A percentile compares a stretch with the other conserved stretches of the same genome.
Evolutionary conservation across 192 early-diverging fungal genomes (phyloP).

Genomic region (Phycomyces blakesleeanus): DNA sequence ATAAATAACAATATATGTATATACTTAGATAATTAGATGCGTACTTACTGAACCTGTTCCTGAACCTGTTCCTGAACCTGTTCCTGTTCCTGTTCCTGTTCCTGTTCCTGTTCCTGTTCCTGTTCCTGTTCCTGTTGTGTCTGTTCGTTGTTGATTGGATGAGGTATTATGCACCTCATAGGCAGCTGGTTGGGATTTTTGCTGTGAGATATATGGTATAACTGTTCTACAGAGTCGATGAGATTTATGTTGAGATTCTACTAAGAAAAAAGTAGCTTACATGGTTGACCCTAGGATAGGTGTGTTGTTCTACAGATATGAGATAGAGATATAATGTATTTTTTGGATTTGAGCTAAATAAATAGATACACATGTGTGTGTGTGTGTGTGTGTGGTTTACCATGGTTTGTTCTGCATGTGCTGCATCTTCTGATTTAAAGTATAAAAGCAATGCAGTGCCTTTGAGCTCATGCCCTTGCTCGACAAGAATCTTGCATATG

Average conservation of each 20-base stretch:
- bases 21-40: no score
- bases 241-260: no score
- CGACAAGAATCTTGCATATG: conserved; percentile 29
- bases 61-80: no score
- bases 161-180: no score
- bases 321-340: conserved; percentile 5
- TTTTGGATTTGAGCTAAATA: conserved; percentile 3
- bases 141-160: no score
- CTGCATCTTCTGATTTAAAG: conserved; percentile 27
- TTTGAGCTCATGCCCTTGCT: conserved; percentile 26
- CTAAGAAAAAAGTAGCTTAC: neutral
- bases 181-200: neutral
- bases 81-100: no score
- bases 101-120: no score
- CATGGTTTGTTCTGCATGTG: conserved; percentile 25
- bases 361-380: no score
- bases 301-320: conserved; percentile 18
- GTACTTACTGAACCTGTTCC: no score
- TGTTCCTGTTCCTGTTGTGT: no score
- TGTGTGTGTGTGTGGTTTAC: conserved; percentile 24
- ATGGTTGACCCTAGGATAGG: conserved; percentile 18
- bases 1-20: no score
- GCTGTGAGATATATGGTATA: conserved; percentile 4
- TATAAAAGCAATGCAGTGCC: conserved; percentile 37
- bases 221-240: neutral